These are phyloP conservation scores for Besnoitia besnoiti DNA, from an alignment of 169 alveolate species.

Conservation along the genomic window DNA sequence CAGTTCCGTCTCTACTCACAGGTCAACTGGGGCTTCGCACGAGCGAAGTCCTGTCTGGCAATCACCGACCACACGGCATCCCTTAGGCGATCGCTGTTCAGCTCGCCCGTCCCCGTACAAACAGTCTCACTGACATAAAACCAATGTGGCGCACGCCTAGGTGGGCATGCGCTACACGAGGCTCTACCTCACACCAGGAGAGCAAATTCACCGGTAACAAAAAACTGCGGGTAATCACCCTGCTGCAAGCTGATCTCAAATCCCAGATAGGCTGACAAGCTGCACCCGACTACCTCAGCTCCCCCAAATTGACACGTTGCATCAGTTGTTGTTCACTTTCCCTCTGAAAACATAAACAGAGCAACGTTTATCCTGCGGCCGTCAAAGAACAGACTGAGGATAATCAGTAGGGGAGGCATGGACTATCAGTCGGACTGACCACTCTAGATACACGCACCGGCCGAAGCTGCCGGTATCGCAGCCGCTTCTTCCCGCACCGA, in stretches of 20 bases:
- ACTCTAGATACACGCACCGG: too few relatives aligned
- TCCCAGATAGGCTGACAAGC: not conserved
- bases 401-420: too few relatives aligned
- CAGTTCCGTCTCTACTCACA: not conserved
- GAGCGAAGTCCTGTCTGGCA: not conserved
- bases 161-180: not conserved
- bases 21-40: not conserved
- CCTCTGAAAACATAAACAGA: not conserved
- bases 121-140: not conserved
- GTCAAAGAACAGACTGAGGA: not conserved
- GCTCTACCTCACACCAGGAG: not conserved
- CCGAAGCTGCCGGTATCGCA: too few relatives aligned
- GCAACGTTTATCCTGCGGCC: not conserved
- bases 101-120: not conserved
- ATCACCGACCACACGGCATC: not conserved
- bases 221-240: not conserved
- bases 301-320: not conserved
- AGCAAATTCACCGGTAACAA: not conserved
- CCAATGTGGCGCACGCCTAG: not conserved
- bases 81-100: not conserved
- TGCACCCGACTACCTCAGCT: not conserved
- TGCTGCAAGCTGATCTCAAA: not conserved
- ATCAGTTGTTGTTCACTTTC: not conserved
- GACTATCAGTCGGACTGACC: too few relatives aligned
- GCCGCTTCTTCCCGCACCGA: too few relatives aligned